Conservation (phyloP, 2,329 filamentous ascomycete species). For the Ilyonectria mors-panacis region DNA sequence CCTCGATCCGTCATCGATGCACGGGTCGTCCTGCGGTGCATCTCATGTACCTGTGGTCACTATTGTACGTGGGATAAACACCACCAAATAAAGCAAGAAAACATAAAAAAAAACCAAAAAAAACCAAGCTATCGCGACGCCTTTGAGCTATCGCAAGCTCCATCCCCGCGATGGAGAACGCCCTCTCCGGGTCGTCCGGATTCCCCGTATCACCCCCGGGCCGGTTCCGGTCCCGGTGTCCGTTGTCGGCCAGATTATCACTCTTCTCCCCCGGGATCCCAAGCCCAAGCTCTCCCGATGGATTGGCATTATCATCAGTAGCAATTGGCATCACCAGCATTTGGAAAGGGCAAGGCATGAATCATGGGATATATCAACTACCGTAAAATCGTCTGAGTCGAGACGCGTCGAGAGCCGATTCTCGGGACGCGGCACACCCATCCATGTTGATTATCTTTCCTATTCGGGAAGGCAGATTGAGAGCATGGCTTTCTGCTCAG, state of each 20-base stretch:
- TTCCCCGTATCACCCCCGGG: constrained; percentile 32
- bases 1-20: constrained; percentile 7
- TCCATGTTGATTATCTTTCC: constrained; percentile 22
- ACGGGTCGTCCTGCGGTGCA: not conserved
- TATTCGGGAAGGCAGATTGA: constrained; percentile 33
- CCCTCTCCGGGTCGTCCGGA: constrained; percentile 6
- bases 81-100: not conserved
- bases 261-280: not conserved
- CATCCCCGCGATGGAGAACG: not conserved
- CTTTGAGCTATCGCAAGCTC: constrained; percentile 9
- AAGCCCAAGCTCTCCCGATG: not conserved
- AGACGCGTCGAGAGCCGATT: not conserved
- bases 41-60: not conserved
- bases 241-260: constrained; percentile 18
- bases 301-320: not conserved
- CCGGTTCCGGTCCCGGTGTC: constrained; percentile 46
- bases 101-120: not conserved
- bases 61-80: not conserved
- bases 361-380: not conserved
- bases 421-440: constrained; percentile 2
- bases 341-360: not conserved
- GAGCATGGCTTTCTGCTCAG: constrained; percentile 13
- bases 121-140: not conserved
- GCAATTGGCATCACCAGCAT: not conserved
- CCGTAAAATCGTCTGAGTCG: not conserved